Evolutionary conservation across 495 filamentous ascomycete species (phyloP).

Genomic region (Trichoderma virens): DNA sequence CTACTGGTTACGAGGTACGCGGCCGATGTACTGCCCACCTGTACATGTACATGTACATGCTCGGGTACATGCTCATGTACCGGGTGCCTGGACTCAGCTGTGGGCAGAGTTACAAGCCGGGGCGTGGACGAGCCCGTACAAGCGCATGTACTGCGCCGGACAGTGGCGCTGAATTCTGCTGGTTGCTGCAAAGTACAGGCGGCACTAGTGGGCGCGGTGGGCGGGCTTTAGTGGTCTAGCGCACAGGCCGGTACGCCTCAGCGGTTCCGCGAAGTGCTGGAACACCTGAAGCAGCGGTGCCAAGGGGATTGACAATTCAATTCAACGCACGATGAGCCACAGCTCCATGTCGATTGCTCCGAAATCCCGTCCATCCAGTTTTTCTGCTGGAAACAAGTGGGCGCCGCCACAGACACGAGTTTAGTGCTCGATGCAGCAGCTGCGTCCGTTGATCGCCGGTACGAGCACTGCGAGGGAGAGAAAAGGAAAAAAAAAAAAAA

Average conservation of each 20-base stretch:
- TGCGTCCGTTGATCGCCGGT: neutral
- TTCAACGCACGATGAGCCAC: neutral
- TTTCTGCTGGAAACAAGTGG: neutral
- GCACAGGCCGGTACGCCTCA: neutral
- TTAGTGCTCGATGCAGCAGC: neutral
- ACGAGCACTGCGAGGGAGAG: neutral
- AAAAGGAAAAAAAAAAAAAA: neutral
- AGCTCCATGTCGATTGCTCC: neutral
- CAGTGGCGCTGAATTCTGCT: too few species aligned
- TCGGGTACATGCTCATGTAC: neutral
- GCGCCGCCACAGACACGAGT: neutral
- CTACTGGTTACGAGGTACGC: neutral
- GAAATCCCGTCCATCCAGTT: neutral
- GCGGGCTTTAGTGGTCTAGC: conserved; percentile 5
- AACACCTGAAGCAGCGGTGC: neutral
- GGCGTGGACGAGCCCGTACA: neutral
- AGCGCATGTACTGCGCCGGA: too few species aligned
- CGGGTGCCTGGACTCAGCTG: conserved; percentile 3
- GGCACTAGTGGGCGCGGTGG: neutral
- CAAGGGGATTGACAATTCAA: neutral
- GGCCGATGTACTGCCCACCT: too few species aligned
- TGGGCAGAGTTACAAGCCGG: neutral
- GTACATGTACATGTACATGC: neutral
- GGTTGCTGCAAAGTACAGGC: too few species aligned
- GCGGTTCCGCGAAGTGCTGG: neutral